Evolutionary conservation across 148 eudicot genomes (phyloP).

Genomic region (Silene uniflora): DNA sequence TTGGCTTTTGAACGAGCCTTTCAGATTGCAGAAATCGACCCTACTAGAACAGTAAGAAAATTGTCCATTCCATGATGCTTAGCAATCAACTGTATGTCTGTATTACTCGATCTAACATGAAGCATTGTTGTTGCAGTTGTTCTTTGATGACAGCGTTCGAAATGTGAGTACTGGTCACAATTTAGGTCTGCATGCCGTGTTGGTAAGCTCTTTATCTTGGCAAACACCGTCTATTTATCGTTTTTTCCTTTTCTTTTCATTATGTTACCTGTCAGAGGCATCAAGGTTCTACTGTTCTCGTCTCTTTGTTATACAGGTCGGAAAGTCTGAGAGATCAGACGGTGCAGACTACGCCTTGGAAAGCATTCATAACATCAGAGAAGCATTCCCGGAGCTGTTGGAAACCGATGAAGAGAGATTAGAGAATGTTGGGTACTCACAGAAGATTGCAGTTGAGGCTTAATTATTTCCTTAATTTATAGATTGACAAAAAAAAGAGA

Average conservation of each 20-base stretch:
- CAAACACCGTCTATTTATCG: neutral
- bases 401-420: slow-evolving; percentile 43
- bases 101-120: neutral
- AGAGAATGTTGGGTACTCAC: slow-evolving; percentile 40
- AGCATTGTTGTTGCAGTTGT: slow-evolving; percentile 46
- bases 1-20: slow-evolving; percentile 54
- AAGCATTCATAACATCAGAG: slow-evolving; percentile 87
- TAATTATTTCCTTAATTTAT: slow-evolving; percentile 16
- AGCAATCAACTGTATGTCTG: neutral
- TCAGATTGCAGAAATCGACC: slow-evolving; percentile 58
- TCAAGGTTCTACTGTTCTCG: neutral
- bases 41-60: slow-evolving; percentile 58
- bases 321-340: slow-evolving; percentile 47
- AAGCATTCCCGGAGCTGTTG: slow-evolving; percentile 80
- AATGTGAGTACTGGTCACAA: slow-evolving; percentile 59
- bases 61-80: neutral
- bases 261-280: neutral
- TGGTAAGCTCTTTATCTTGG: slow-evolving; percentile 43
- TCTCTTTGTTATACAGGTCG: slow-evolving; percentile 45
- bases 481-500: neutral
- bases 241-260: neutral
- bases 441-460: slow-evolving; percentile 59
- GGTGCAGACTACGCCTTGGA: slow-evolving; percentile 78
- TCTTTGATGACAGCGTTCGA: slow-evolving; percentile 84
- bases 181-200: slow-evolving; percentile 65